phyloP scores from a whole-genome alignment of 257 asterid genomes.

The Lycium barbarum region DNA sequence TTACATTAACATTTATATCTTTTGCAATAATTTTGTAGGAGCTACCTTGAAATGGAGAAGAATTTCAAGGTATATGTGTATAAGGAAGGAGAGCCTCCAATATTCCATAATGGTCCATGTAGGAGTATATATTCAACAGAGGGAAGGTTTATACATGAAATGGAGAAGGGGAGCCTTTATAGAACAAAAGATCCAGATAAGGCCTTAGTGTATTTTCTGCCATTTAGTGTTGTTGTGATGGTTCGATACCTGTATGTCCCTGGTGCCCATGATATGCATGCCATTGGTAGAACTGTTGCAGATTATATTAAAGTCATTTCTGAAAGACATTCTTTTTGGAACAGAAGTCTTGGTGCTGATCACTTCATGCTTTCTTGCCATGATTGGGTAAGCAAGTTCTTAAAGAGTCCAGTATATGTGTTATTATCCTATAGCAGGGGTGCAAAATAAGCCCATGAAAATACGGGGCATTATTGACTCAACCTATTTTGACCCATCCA shows the following conservation, averaged over 20 bases:
- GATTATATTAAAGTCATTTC: constrained; percentile 69
- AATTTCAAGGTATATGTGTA: constrained; percentile 78
- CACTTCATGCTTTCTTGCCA: constrained; percentile 96
- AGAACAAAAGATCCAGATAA: constrained; percentile 67
- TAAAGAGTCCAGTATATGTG: not conserved
- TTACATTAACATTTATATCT: not conserved
- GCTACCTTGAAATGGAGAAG: constrained; percentile 82
- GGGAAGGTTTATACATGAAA: constrained; percentile 79
- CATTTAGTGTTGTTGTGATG: constrained; percentile 75
- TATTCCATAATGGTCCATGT: constrained; percentile 86
- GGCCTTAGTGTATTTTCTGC: constrained; percentile 82
- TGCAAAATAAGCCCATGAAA: too few species aligned
- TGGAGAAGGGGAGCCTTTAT: constrained; percentile 62
- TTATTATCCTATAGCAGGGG: not conserved
- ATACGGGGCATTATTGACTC: too few species aligned
- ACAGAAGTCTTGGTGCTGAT: constrained; percentile 73
- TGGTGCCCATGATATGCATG: constrained; percentile 44
- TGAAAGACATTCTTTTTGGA: constrained; percentile 75
- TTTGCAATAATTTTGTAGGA: constrained; percentile 44
- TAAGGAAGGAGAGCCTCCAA: constrained; percentile 83
- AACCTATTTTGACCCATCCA: too few species aligned
- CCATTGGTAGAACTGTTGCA: constrained; percentile 58
- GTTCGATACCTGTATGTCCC: constrained; percentile 67
- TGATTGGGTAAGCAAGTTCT: constrained; percentile 68
- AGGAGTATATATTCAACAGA: constrained; percentile 80